Base-by-base conservation (phyloP, 2,329 filamentous ascomycete species). In the Beauveria sp. region DNA sequence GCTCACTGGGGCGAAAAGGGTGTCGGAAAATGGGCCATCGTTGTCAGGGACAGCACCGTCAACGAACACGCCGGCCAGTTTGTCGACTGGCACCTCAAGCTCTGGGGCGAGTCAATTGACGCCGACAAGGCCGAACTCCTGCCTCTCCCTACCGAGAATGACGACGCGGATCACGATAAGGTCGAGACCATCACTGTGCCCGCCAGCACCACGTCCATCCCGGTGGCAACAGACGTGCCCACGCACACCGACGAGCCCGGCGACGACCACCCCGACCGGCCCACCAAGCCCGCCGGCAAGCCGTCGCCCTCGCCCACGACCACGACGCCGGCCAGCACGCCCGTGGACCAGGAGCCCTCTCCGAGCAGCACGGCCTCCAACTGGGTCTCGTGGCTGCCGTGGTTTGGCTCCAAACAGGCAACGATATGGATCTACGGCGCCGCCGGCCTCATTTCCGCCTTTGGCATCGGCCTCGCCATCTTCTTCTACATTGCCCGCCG, bases 351-450 rank as follows among this genome's bases (percentile, higher is more conserved):
- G 2, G 74, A 68, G 73, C 79, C 69, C 73, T 70, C 73, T 22
- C 24, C 41, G 46, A 77, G 72, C 64, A 77, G 76, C 44, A 80
- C 80, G 66, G 87, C 90, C 66, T 86, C 81, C 63, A 89, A 90
- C 63, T 87, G 85, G 85, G 80, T 97, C 20, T 92, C 92, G 1
- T 92, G 89, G 79, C 88, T 97, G 70, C 92, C 93, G 0, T 93
- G 90, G 1, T 96, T 97, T 68, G 91, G 92, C 59, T 92, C 89
- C 9, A 91, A 91, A 67, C 85, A 85, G 69, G 96, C 92, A 0
- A 91, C 96, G 71, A 83, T 90, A 63, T 99, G 94, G 94, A 96
- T 99, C 67, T 97, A 86, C 72, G 92, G 91, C 61, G 86, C 92
- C 3, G 76, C 94, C 24, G 85, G 81, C n/a, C 83, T 97, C 22